Evolutionary conservation across 768 basidiomycete genomes (phyloP).

Genomic region (Cyathus striatus): DNA sequence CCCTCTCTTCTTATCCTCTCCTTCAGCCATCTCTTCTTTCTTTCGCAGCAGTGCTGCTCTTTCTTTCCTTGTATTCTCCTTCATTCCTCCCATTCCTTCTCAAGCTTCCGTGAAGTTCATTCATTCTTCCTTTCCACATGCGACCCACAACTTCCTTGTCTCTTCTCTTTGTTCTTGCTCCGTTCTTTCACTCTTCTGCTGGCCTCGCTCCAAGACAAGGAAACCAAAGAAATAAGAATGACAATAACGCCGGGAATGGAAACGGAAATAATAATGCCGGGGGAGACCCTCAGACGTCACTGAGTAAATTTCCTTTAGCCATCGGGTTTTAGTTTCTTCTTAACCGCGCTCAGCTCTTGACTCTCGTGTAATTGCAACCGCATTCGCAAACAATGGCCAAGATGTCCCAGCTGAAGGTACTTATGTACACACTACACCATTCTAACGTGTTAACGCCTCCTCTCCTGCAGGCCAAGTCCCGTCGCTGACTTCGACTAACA

Average conservation of each 20-base stretch:
- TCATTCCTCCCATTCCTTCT: conserved; percentile 26
- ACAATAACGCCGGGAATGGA: conserved; percentile 5
- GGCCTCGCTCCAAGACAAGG: conserved; percentile 19
- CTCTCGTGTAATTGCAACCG: conserved; percentile 41
- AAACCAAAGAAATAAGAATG: conserved; percentile 4
- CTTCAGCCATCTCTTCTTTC: conserved; percentile 18
- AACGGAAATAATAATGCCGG: conserved; percentile 13
- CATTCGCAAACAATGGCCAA: conserved; percentile 47
- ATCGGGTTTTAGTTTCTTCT: conserved; percentile 1
- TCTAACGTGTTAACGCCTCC: too few species aligned
- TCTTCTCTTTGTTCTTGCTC: conserved; percentile 33
- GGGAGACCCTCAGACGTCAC: conserved; percentile 38
- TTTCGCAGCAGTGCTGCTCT: conserved; percentile 51
- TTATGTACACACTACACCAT: conserved; percentile 1
- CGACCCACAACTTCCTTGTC: conserved; percentile 41
- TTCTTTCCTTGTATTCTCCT: conserved; percentile 19
- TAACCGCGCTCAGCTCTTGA: conserved; percentile 37
- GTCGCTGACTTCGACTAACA: conserved; percentile 49
- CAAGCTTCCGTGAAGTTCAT: conserved; percentile 44
- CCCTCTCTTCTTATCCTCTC: conserved; percentile 15
- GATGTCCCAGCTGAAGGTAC: conserved; percentile 29
- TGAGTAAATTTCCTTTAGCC: conserved; percentile 21
- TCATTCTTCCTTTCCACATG: conserved; percentile 34
- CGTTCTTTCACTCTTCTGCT: conserved; percentile 29
- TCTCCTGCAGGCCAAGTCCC: conserved; percentile 33